Base-by-base conservation (phyloP, 768 basidiomycete species). In the Podaxis mareebaensis region DNA sequence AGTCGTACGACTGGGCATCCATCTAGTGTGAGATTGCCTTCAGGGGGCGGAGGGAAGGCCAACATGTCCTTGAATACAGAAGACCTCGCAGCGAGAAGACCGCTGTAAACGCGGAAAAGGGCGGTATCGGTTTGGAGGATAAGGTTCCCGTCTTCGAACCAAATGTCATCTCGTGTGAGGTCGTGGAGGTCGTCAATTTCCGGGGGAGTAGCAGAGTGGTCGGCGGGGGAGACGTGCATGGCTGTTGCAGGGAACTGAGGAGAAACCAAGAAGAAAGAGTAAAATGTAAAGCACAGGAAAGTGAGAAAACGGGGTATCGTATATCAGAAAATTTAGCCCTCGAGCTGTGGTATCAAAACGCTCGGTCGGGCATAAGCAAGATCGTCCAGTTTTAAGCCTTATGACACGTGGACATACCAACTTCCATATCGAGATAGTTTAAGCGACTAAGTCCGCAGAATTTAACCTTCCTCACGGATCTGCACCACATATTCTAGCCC, bases 131-230 rank as follows among this genome's bases (percentile, higher is more conserved):
- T 77, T 60, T 76, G 70, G 13, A 80, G 70, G 22, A 79, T 75
- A 56, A 80, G 69, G 58, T 77, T 78, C 4, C 78, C 77, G 73
- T 67, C 90, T 17, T 74, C 71, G 56, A 73, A 78, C 75, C 75
- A 79, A 28, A 76, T 66, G 11, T 66, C 65, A 26, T 66, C 68
- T 13, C 64, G 68, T 17, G 53, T 64, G 24, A 60, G 64, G 1
- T 65, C 56, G 33, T 67, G 33, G 22, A 61, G 53, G 10, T 42
- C 30, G 17, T 49, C 13, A 39, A 39, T 3, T 55, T 57, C 51
- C 3, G 36, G 30, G 5, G 28, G 11, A n/a, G 15, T 56, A 33
- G 28, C n/a, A 24, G 28, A 15, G 52, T n/a, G 4, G 20, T 46
- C 22, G 58, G 24, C 40, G 11, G 38, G 12, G n/a, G 46, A 48